Evolutionary conservation across 192 early-diverging fungal genomes (phyloP).

Genomic region (Linnemannia elongata): DNA sequence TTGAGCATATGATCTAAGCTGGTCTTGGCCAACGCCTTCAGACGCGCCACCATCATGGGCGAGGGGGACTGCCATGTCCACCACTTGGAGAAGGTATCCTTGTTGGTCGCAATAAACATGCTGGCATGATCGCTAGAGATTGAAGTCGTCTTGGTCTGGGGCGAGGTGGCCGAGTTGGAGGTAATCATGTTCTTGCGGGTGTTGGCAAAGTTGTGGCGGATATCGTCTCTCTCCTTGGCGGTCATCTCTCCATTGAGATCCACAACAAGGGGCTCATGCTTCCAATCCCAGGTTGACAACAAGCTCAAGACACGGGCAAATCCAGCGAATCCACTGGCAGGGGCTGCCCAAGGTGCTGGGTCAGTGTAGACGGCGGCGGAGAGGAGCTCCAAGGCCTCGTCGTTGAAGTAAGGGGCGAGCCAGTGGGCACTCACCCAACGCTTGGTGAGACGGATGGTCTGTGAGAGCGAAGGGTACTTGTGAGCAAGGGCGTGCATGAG

Average conservation of each 20-base stretch:
- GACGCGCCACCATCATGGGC: constrained; percentile 69
- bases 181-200: constrained; percentile 58
- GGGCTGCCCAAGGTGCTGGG: constrained; percentile 68
- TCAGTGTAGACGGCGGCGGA: constrained; percentile 80
- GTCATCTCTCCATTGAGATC: constrained; percentile 79
- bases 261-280: constrained; percentile 81
- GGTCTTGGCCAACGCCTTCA: constrained; percentile 76
- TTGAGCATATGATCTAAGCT: constrained; percentile 58
- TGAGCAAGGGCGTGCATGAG: constrained; percentile 83
- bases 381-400: constrained; percentile 85
- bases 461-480: constrained; percentile 78
- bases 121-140: constrained; percentile 58
- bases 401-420: constrained; percentile 76
- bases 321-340: constrained; percentile 77
- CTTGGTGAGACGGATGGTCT: constrained; percentile 89
- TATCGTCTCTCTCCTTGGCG: constrained; percentile 57
- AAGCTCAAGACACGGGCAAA: constrained; percentile 83
- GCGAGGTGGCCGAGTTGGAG: constrained; percentile 6
- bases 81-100: constrained; percentile 68
- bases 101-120: constrained; percentile 78
- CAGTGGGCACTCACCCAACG: constrained; percentile 91
- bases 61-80: constrained; percentile 73
- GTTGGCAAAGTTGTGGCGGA: constrained; percentile 70
- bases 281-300: constrained; percentile 82
- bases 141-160: constrained; percentile 33